Percentiles rank a stretch among this genome's conserved stretches.
These are phyloP conservation scores for Colletotrichum tropicicola DNA, from an alignment of 2,329 filamentous ascomycete genomes.

Conservation along the genomic window DNA sequence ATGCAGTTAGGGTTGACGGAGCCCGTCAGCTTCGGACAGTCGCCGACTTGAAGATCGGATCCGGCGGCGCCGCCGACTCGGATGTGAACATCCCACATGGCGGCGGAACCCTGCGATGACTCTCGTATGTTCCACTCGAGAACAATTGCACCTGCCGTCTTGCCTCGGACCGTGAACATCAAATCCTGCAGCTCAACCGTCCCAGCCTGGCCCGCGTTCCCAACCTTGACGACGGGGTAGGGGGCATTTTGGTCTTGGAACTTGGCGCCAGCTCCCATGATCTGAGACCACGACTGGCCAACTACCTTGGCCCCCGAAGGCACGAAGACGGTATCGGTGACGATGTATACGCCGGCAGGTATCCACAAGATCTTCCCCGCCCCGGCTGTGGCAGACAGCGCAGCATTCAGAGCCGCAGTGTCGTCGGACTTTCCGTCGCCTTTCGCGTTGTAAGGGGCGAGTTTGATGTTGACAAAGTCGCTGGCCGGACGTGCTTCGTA, in stretches of 20 bases:
- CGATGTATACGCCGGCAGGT: no score
- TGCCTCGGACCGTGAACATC: conserved; percentile 64
- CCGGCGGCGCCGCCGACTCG: conserved; percentile 56
- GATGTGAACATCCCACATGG: conserved; percentile 39
- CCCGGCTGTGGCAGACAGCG: no score
- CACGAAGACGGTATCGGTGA: conserved; percentile 47
- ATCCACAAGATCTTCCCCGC: no score
- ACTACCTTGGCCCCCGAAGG: conserved; percentile 52
- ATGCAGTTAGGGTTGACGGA: conserved; percentile 41
- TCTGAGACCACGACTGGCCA: conserved; percentile 52
- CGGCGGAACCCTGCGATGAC: conserved; percentile 36
- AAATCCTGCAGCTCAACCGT: conserved; percentile 67
- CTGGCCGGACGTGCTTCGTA: conserved; percentile 44
- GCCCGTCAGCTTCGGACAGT: conserved; percentile 49
- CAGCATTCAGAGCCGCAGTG: no score
- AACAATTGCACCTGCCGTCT: conserved; percentile 62
- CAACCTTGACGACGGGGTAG: conserved; percentile 60
- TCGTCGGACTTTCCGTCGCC: no score
- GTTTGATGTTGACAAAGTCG: conserved; percentile 30
- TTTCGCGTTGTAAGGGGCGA: no score
- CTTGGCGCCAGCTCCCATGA: conserved; percentile 54
- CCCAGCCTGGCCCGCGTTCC: conserved; percentile 63
- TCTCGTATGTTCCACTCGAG: conserved; percentile 67
- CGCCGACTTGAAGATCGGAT: conserved; percentile 49
- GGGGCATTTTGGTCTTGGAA: conserved; percentile 58